Evolutionary conservation across 164 flowering plant species (phyloP).

Genomic region (Echeveria elegans): DNA sequence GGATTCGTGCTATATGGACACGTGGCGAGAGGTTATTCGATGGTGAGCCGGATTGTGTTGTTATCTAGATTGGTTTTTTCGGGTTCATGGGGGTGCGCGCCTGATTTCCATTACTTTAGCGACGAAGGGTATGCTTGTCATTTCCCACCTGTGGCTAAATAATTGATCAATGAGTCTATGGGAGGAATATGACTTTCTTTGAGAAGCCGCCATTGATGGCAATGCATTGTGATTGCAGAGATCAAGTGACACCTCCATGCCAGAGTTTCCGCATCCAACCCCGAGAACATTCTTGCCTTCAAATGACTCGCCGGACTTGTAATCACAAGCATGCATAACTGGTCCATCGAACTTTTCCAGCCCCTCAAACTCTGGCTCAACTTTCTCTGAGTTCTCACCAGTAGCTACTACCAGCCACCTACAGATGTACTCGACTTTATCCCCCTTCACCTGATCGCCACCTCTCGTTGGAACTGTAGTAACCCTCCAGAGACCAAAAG

Average conservation of each 20-base stretch:
- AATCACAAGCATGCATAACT: constrained; percentile 25
- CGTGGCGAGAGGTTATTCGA: constrained; percentile 27
- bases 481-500: constrained; percentile 14
- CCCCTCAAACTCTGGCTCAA: constrained; percentile 17
- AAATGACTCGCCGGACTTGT: not conserved
- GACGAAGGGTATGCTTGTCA: not conserved
- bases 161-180: no score
- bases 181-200: no score
- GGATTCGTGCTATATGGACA: constrained; percentile 15
- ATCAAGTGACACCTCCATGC: constrained; percentile 52
- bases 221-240: constrained; percentile 18
- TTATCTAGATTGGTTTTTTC: constrained; percentile 29
- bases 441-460: not conserved
- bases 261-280: constrained; percentile 60
- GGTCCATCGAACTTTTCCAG: constrained; percentile 18
- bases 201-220: no score
- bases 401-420: constrained; percentile 49
- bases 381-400: constrained; percentile 46
- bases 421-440: constrained; percentile 18
- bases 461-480: constrained; percentile 6
- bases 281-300: constrained; percentile 39
- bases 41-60: constrained; percentile 16
- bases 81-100: not conserved
- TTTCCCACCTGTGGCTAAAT: not conserved
- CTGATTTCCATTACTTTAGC: not conserved